Base-by-base conservation (phyloP, 148 eudicot species). In the Spergularia marina region DNA sequence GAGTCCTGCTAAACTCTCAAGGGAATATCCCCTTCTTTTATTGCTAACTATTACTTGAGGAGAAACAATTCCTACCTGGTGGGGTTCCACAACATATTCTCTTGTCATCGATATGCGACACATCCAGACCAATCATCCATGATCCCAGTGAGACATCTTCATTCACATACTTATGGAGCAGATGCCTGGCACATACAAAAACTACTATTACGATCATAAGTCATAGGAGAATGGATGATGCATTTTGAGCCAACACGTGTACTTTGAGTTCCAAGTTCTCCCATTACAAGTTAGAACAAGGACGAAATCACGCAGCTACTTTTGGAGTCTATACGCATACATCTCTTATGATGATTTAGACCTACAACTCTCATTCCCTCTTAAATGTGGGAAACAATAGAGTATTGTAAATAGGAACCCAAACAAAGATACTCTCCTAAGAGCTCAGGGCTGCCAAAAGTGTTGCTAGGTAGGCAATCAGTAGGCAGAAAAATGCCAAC, bases 111-210 rank as follows among this genome's bases (percentile, higher is more conserved):
- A 90, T 76, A 79, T 90, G 94, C 60, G 82, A 73, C 58, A 88
- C 91, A 76, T 90, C 91, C 6, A 90, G 83, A 55, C 91, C 94
- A 52, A 90, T 85, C 53, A 90, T 83, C 94, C 94, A 90, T 58
- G 94, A 65, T 72, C 94, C 94, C 72, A 90, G 53, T 0, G 94
- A 86, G 47, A 90, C 94, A 81, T 90, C 94, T 77, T 90, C 94
- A 70, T 90, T 90, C 4, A 87, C 91, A 79, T 82, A 90, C 75
- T 83, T 86, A 84, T 90, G 94, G 39, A 90, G 76, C 61, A 88
- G 79, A 72, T 88, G 87, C 82, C 94, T 90, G 80, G 39, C 49
- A 76, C 52, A 64, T 36, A 39, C 59, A 25, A 25, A 57, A 58
- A 1, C 51, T 57, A 3, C 16, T 57, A 18, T 30, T 30, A 53